A percentile compares a stretch with the other conserved stretches of the same genome.
Evolutionary conservation across 352 stramenopile species (phyloP).

Genomic region (Pythium utonaiense): DNA sequence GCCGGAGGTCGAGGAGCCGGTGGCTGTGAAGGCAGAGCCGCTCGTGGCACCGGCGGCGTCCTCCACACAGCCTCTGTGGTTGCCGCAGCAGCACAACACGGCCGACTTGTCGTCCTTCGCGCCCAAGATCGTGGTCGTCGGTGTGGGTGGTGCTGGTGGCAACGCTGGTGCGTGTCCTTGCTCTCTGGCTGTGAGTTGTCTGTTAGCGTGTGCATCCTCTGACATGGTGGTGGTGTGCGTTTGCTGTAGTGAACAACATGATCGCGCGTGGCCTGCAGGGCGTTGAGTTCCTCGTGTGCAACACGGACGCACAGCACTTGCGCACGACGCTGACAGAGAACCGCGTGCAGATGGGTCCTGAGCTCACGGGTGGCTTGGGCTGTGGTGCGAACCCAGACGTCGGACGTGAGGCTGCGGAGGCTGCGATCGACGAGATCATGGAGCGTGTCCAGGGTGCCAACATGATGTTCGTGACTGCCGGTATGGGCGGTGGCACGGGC

Average conservation of each 20-base stretch:
- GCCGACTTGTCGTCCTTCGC: constrained; percentile 72
- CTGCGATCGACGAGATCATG: constrained; percentile 82
- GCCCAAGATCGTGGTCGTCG: constrained; percentile 85
- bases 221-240: too few relatives aligned
- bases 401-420: constrained; percentile 63
- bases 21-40: constrained; percentile 29
- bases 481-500: constrained; percentile 81
- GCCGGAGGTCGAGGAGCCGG: constrained; percentile 2
- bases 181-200: neutral
- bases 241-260: constrained; percentile 83
- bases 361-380: constrained; percentile 78
- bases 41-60: constrained; percentile 37
- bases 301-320: constrained; percentile 90
- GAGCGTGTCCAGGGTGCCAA: constrained; percentile 80
- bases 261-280: constrained; percentile 78
- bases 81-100: constrained; percentile 57
- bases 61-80: constrained; percentile 73
- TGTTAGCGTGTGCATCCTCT: too few relatives aligned
- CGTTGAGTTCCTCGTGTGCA: constrained; percentile 89
- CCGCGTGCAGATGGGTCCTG: constrained; percentile 85
- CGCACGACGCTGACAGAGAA: constrained; percentile 89
- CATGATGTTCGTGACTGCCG: constrained; percentile 89
- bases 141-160: constrained; percentile 83
- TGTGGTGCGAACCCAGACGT: constrained; percentile 83
- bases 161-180: constrained; percentile 55